Base-by-base conservation (phyloP, 352 stramenopile species). In the Sclerospora graminicola region DNA sequence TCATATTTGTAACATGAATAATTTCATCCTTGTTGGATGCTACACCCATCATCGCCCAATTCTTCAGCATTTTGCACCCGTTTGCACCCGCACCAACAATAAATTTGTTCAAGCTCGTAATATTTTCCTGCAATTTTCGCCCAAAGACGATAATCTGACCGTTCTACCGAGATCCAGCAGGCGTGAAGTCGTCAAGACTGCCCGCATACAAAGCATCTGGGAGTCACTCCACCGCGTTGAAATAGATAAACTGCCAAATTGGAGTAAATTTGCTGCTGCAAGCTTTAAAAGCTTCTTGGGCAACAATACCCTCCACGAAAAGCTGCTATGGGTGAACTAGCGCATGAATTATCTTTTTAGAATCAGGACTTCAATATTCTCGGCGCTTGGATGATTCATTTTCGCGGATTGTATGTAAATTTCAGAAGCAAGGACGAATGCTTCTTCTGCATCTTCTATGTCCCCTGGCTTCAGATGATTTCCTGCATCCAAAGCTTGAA, bases 11-110 rank as follows among this genome's bases (percentile, higher is more conserved):
- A 15, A 99, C 85, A 46, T 97, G 73, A 36, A 99, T 90, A 7
- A 67, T 69, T 8, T 87, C 89, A 23, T 78, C 54, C 20, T 84
- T 76, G 18, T 70, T 76, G 47, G 75, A 96, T 6, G 83, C 85
- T 4, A 99, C 83, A 23, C 96, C 97, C 95, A 99, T 99, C 59
- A 99, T 87, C 0, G 96, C 96, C 94, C 95, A 99, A 63, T 99
- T 99, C 75, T 99, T 99, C 5, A 99, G 79, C 92, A 99, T 98
- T 71, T 99, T 96, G 60, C 97, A 99, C 2, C 97, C 96, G 56
- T 99, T 99, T 3, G 96, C 97, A 35, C 97, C 97, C 11, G 96
- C 95, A 19, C 97, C 97, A 38, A 99, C 93, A 14, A 99, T 70
- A 54, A 99, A 99, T 53, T 98, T 65, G 37, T 78, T 95, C 47